These are phyloP conservation scores for Didymella pomorum DNA, from an alignment of 2,329 filamentous ascomycete species.

Conservation along the genomic window DNA sequence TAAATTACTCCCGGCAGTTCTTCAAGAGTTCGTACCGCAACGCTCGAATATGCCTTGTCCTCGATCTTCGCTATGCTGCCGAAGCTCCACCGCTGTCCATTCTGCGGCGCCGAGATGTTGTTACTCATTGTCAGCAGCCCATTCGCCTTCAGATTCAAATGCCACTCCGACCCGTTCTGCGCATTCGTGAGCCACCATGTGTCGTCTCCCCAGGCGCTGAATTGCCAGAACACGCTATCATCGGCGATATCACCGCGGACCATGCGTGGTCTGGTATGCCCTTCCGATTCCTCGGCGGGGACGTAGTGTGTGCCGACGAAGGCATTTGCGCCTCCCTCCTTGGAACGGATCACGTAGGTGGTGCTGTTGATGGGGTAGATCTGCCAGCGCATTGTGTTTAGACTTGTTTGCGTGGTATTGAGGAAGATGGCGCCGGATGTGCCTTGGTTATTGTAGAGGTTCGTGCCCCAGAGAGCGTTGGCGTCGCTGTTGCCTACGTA, in stretches of 20 bases:
- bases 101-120: constrained; percentile 24
- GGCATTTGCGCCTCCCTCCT: constrained; percentile 24
- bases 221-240: constrained; percentile 32
- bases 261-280: constrained; percentile 27
- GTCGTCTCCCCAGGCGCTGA: constrained; percentile 33
- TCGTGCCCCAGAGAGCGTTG: neutral
- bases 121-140: constrained; percentile 22
- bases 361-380: constrained; percentile 26
- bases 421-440: constrained; percentile 26
- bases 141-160: constrained; percentile 17
- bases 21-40: constrained; percentile 20
- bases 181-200: constrained; percentile 31
- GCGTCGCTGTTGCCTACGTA: constrained; percentile 22
- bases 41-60: constrained; percentile 25
- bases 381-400: constrained; percentile 28
- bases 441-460: constrained; percentile 9
- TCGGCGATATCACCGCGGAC: constrained; percentile 27
- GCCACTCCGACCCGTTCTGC: constrained; percentile 29
- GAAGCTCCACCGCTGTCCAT: constrained; percentile 26
- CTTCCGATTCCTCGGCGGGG: constrained; percentile 20
- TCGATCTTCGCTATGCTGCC: constrained; percentile 23
- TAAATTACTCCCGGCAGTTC: neutral
- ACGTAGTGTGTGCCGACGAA: constrained; percentile 23
- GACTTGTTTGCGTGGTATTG: constrained; percentile 6
- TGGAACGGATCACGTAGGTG: constrained; percentile 28